A percentile compares a stretch with the other conserved stretches of the same genome.
Evolutionary conservation across 768 basidiomycete species (phyloP).

Genomic region (Agaricus sinodeliciosus): DNA sequence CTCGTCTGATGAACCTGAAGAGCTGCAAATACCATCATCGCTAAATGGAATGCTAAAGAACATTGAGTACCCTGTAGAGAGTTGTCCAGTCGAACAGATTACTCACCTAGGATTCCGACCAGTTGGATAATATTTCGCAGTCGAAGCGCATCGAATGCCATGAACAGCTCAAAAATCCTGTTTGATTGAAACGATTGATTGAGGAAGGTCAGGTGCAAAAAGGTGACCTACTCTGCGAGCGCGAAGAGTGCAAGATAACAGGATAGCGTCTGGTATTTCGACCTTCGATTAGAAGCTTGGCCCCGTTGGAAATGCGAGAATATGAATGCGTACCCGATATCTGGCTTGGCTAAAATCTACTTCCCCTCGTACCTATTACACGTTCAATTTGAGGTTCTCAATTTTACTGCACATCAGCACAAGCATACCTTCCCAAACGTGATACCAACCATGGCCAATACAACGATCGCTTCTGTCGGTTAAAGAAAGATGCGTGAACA

Average conservation of each 20-base stretch:
- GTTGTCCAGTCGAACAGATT: neutral
- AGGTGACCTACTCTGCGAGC: conserved; percentile 60
- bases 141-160: conserved; percentile 80
- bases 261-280: conserved; percentile 53
- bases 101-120: conserved; percentile 61
- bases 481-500: no score
- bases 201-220: neutral
- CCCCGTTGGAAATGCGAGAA: neutral
- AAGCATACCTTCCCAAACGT: conserved; percentile 57
- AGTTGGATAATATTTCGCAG: conserved; percentile 76
- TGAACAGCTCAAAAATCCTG: conserved; percentile 73
- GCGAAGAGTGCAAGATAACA: conserved; percentile 84
- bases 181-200: conserved; percentile 2
- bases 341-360: conserved; percentile 29
- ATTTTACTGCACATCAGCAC: neutral
- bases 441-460: conserved; percentile 68
- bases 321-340: conserved; percentile 46
- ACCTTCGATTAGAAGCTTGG: neutral
- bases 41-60: conserved; percentile 61
- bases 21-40: conserved; percentile 65
- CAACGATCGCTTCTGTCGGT: conserved; percentile 61
- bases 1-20: conserved; percentile 76
- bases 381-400: conserved; percentile 1
- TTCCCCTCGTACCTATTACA: conserved; percentile 44
- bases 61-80: neutral